Evolutionary conservation across 2,329 filamentous ascomycete genomes (phyloP).

Genomic region (Alternaria sp.): DNA sequence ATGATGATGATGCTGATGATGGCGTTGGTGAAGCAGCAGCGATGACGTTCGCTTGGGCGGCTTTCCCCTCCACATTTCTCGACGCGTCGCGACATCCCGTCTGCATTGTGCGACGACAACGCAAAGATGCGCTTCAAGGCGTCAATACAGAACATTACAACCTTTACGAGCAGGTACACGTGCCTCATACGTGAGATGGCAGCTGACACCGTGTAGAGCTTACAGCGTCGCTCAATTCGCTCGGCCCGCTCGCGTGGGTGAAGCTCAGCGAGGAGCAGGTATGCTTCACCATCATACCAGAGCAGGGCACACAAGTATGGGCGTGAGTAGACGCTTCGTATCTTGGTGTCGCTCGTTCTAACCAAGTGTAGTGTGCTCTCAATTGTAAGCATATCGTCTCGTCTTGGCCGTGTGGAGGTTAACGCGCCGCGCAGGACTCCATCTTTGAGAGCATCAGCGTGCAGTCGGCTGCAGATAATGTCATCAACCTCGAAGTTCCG

Average conservation of each 20-base stretch:
- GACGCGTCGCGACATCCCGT: constrained; percentile 30
- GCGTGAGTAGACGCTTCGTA: constrained; percentile 66
- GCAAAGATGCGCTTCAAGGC: constrained; percentile 62
- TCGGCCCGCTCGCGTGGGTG: constrained; percentile 88
- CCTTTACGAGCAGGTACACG: constrained; percentile 60
- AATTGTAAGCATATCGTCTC: constrained; percentile 50
- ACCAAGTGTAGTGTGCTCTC: constrained; percentile 49
- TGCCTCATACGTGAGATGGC: rapidly evolving
- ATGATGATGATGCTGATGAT: neutral
- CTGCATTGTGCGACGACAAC: constrained; percentile 19
- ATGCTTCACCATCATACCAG: constrained; percentile 94
- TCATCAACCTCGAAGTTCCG: constrained; percentile 95
- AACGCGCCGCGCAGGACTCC: constrained; percentile 67
- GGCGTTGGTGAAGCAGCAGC: neutral
- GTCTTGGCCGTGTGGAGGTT: constrained; percentile 10
- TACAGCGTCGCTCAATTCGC: constrained; percentile 67
- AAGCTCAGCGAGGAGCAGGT: constrained; percentile 86
- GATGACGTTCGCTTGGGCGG: constrained; percentile 17
- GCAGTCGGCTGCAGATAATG: constrained; percentile 85
- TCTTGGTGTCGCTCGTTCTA: constrained; percentile 26
- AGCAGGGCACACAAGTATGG: constrained; percentile 96
- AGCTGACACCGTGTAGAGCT: constrained; percentile 58
- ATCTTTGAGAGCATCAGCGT: constrained; percentile 91
- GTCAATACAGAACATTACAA: constrained; percentile 60
- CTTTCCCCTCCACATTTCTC: constrained; percentile 11